Evolutionary conservation across 2,329 filamentous ascomycete species (phyloP).

Genomic region (Sporothrix variecibatus): DNA sequence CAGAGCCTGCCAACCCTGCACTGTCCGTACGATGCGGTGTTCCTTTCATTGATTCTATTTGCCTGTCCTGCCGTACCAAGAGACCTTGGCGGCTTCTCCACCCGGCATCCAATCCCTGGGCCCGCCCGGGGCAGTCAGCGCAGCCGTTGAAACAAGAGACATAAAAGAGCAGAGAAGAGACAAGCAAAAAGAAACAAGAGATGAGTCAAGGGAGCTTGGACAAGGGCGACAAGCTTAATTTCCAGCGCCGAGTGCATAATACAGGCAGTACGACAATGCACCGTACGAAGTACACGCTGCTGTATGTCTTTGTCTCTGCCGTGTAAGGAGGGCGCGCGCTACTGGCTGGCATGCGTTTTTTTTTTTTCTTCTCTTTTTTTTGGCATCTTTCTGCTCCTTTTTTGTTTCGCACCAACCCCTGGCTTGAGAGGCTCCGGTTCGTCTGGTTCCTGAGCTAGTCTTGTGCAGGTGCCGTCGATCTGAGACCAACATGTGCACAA

Average conservation of each 20-base stretch:
- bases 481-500: neutral
- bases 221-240: slow-evolving; percentile 18
- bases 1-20: neutral
- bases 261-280: too few species aligned
- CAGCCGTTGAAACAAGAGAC: neutral
- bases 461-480: slow-evolving; percentile 14
- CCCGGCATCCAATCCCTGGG: slow-evolving; percentile 7
- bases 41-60: neutral
- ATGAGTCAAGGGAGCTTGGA: neutral
- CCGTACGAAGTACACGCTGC: neutral
- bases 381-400: neutral
- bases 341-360: slow-evolving; percentile 13
- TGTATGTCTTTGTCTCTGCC: slow-evolving; percentile 7
- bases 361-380: neutral
- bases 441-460: slow-evolving; percentile 14
- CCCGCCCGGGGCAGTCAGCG: neutral
- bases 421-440: neutral
- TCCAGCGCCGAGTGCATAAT: neutral
- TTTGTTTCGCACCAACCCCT: slow-evolving; percentile 13
- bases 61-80: slow-evolving; percentile 3
- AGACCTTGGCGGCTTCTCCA: neutral
- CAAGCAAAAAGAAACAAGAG: neutral
- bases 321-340: slow-evolving; percentile 10
- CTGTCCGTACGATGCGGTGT: neutral
- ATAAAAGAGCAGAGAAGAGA: neutral